phyloP scores from a whole-genome alignment of 768 basidiomycete genomes.

The Suillus clintonianus region DNA sequence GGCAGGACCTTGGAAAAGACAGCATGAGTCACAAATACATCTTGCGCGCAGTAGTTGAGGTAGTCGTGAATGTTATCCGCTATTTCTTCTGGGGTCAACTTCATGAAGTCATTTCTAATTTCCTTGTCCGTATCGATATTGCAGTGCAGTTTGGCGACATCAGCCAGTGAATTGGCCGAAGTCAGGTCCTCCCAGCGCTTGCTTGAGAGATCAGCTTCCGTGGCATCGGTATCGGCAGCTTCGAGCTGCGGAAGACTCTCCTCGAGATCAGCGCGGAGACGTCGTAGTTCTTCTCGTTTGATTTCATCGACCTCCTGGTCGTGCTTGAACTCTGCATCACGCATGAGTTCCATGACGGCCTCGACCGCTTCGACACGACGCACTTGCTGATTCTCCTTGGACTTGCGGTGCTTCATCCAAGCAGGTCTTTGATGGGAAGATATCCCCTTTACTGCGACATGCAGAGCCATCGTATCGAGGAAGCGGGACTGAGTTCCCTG shows the following conservation, averaged over 20 bases:
- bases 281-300: slow-evolving; percentile 40
- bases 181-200: slow-evolving; percentile 94
- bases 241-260: slow-evolving; percentile 42
- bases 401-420: slow-evolving; percentile 86
- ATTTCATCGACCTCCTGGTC: slow-evolving; percentile 41
- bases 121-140: slow-evolving; percentile 78
- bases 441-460: slow-evolving; percentile 92
- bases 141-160: slow-evolving; percentile 91
- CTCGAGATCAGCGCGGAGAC: slow-evolving; percentile 37
- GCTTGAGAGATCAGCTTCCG: slow-evolving; percentile 42
- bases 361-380: slow-evolving; percentile 66
- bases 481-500: slow-evolving; percentile 72
- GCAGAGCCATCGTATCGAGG: slow-evolving; percentile 93
- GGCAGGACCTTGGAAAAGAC: slow-evolving; percentile 81
- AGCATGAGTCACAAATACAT: slow-evolving; percentile 82
- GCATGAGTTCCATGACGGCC: slow-evolving; percentile 55
- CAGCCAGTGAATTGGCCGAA: slow-evolving; percentile 86
- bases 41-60: slow-evolving; percentile 81
- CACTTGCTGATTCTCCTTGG: slow-evolving; percentile 55
- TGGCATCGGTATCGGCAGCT: slow-evolving; percentile 38
- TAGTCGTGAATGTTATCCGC: slow-evolving; percentile 68
- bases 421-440: slow-evolving; percentile 92
- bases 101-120: slow-evolving; percentile 77
- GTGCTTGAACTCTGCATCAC: slow-evolving; percentile 37
- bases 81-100: slow-evolving; percentile 63